Conservation (phyloP, 169 alveolate genomes). For the Eimeria maxima region DNA sequence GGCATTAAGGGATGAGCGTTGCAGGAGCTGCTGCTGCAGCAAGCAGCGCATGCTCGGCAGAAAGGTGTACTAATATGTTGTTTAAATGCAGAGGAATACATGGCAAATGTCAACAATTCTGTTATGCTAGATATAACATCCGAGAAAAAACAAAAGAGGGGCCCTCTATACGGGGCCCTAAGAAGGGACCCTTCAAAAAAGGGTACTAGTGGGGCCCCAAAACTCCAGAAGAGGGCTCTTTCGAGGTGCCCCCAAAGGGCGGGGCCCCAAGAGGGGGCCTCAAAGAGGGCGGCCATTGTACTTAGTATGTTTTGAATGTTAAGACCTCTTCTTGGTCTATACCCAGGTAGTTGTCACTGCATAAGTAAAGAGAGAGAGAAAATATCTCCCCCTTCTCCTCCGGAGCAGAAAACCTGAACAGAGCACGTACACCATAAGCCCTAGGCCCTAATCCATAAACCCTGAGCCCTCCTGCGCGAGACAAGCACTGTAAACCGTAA, state of each 20-base stretch:
- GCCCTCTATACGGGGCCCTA: background rate
- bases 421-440: background rate
- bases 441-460: background rate
- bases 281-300: background rate
- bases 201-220: background rate
- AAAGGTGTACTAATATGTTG: background rate
- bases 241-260: background rate
- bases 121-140: no score
- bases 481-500: background rate
- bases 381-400: constrained; percentile 39
- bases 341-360: constrained; percentile 66
- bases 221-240: background rate
- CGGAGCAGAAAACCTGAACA: constrained; percentile 63
- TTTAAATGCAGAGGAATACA: background rate
- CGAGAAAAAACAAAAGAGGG: background rate
- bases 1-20: background rate
- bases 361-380: constrained; percentile 46
- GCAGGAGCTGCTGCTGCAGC: background rate
- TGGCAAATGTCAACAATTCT: no score
- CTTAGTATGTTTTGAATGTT: constrained; percentile 7
- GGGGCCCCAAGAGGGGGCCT: background rate
- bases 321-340: constrained; percentile 51
- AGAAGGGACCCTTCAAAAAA: background rate
- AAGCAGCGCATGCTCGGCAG: background rate
- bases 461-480: no score